A percentile compares a stretch with the other conserved stretches of the same genome.
phyloP scores from a whole-genome alignment of 768 basidiomycete genomes.

The Boletus eberwhitei region DNA sequence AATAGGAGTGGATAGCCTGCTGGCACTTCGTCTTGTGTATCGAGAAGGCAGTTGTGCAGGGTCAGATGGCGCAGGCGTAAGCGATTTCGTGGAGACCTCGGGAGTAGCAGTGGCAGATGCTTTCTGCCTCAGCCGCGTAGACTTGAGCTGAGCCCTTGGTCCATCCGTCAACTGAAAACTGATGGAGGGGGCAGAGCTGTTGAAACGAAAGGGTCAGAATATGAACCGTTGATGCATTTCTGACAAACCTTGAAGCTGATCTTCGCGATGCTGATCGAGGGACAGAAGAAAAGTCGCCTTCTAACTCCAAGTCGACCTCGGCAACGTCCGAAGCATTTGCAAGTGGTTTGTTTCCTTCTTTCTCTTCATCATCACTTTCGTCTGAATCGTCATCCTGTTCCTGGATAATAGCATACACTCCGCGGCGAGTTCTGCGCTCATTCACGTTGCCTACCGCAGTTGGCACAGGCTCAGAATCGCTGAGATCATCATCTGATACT shows the following conservation, averaged over 20 bases:
- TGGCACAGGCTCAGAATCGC: constrained; percentile 44
- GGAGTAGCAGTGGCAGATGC: constrained; percentile 42
- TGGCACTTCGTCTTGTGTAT: constrained; percentile 30
- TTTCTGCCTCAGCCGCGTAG: constrained; percentile 58
- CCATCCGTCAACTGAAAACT: constrained; percentile 28
- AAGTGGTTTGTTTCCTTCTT: constrained; percentile 46
- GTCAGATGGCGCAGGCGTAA: constrained; percentile 33
- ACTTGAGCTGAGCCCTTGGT: constrained; percentile 41
- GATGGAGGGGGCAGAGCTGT: constrained; percentile 27
- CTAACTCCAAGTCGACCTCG: constrained; percentile 54
- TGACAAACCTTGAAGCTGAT: constrained; percentile 28
- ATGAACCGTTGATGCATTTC: constrained; percentile 1
- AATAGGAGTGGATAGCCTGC: constrained; percentile 30
- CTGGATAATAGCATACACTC: constrained; percentile 71
- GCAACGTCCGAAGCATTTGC: constrained; percentile 45
- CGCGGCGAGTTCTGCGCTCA: constrained; percentile 76
- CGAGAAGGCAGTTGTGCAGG: constrained; percentile 26
- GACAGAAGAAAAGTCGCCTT: constrained; percentile 19
- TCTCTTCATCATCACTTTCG: constrained; percentile 54
- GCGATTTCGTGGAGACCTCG: constrained; percentile 42
- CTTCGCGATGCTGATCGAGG: constrained; percentile 23
- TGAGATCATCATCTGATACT: constrained; percentile 32
- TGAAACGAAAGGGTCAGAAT: constrained; percentile 7
- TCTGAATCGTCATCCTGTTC: constrained; percentile 60
- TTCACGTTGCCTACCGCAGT: constrained; percentile 60